These are phyloP conservation scores for Boechera divaricarpa DNA, from an alignment of 345 rosid genomes.

Conservation along the genomic window DNA sequence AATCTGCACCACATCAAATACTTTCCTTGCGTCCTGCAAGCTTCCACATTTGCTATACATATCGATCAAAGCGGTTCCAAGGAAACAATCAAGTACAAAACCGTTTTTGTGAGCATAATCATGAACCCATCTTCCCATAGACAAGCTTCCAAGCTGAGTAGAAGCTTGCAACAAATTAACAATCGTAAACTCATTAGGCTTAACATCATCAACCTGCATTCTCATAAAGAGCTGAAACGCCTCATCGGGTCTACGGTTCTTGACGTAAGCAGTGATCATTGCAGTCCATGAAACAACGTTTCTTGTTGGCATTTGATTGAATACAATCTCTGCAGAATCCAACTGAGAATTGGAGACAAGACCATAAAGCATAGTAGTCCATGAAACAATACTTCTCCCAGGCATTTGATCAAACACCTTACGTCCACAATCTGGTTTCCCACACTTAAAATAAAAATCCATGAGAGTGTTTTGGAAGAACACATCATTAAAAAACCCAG, in stretches of 20 bases:
- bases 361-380: constrained; percentile 76
- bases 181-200: constrained; percentile 71
- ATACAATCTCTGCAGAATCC: constrained; percentile 55
- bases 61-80: constrained; percentile 63
- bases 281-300: constrained; percentile 81
- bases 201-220: constrained; percentile 61
- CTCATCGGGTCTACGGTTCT: constrained; percentile 53
- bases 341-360: constrained; percentile 56
- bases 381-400: constrained; percentile 60
- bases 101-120: constrained; percentile 61
- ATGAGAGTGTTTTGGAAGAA: constrained; percentile 65
- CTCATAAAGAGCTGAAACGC: constrained; percentile 61
- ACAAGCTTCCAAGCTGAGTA: constrained; percentile 60
- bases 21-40: constrained; percentile 62
- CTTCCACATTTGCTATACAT: constrained; percentile 54
- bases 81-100: constrained; percentile 57
- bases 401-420: constrained; percentile 65
- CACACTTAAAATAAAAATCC: constrained; percentile 68
- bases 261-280: constrained; percentile 68
- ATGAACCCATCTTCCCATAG: constrained; percentile 70
- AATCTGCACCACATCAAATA: constrained; percentile 56
- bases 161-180: constrained; percentile 60
- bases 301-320: constrained; percentile 60
- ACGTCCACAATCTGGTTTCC: constrained; percentile 51
- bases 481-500: constrained; percentile 56